Percentiles rank a stretch among this genome's conserved stretches.
These are phyloP conservation scores for Gonium pectorale DNA, from an alignment of 139 green algal genomes.

Conservation along the genomic window DNA sequence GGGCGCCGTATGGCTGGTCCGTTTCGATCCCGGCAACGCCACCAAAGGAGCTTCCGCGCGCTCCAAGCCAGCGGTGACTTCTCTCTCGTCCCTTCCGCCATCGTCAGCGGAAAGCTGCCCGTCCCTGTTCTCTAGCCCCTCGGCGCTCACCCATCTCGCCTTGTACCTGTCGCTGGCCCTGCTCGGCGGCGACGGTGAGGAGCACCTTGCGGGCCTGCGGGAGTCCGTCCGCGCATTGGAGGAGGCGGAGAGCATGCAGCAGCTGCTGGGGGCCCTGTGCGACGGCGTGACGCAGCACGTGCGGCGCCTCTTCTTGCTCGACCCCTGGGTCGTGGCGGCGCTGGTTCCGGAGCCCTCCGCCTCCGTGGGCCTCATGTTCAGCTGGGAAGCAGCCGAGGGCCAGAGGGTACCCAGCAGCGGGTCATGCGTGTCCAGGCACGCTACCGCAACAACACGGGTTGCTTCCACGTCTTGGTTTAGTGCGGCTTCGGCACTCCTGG, in stretches of 20 bases:
- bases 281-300: not conserved
- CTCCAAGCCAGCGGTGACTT: no score
- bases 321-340: not conserved
- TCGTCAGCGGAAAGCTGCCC: no score
- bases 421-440: no score
- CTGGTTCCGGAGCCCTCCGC: conserved; percentile 11
- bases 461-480: no score
- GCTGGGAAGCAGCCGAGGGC: no score
- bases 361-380: conserved; percentile 6
- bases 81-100: no score
- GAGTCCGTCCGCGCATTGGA: not conserved
- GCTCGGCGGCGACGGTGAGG: not conserved
- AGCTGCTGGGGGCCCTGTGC: not conserved
- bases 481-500: no score
- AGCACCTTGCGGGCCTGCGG: not conserved
- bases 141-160: not conserved
- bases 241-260: conserved; percentile 3
- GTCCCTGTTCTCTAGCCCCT: not conserved
- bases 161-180: not conserved
- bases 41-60: no score
- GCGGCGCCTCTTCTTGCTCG: not conserved
- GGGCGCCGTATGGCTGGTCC: no score
- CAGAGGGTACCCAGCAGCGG: no score
- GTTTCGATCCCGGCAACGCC: no score
- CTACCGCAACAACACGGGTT: no score